Evolutionary conservation across 2,329 filamentous ascomycete genomes (phyloP).

Genomic region (Emmonsiellopsis sp.): DNA sequence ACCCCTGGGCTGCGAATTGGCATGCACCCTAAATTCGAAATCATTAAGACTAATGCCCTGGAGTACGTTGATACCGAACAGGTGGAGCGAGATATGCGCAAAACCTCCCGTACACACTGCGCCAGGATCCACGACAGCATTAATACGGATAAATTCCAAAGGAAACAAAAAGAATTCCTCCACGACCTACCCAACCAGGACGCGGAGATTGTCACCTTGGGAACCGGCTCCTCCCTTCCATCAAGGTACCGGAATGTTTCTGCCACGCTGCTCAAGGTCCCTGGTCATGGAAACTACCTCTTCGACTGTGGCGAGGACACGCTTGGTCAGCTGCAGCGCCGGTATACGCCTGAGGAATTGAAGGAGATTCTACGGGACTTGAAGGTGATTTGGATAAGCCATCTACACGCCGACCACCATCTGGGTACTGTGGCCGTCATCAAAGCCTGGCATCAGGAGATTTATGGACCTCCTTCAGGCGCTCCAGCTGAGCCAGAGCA

Average conservation of each 20-base stretch:
- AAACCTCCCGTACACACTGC: neutral
- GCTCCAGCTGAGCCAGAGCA: slow-evolving; percentile 28
- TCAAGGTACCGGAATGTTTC: slow-evolving; percentile 96
- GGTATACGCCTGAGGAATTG: slow-evolving; percentile 58
- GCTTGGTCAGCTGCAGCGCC: slow-evolving; percentile 71
- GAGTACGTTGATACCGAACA: slow-evolving; percentile 18
- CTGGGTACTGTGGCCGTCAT: slow-evolving; percentile 76
- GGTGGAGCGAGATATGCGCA: slow-evolving; percentile 3
- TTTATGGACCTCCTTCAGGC: slow-evolving; percentile 33
- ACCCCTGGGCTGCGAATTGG: slow-evolving; percentile 35
- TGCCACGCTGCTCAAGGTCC: slow-evolving; percentile 72
- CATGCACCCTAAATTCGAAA: slow-evolving; percentile 38
- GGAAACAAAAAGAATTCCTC: slow-evolving; percentile 38
- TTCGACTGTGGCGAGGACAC: slow-evolving; percentile 92
- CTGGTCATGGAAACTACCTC: slow-evolving; percentile 77
- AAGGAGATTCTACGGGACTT: slow-evolving; percentile 67
- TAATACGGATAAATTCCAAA: slow-evolving; percentile 22
- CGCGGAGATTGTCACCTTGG: slow-evolving; percentile 75
- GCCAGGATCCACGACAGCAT: slow-evolving; percentile 15
- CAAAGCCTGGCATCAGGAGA: slow-evolving; percentile 63
- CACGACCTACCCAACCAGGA: slow-evolving; percentile 64
- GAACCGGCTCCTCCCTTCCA: slow-evolving; percentile 82
- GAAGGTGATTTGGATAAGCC: slow-evolving; percentile 82
- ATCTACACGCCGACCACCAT: slow-evolving; percentile 94
- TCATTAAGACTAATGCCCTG: slow-evolving; percentile 24